Evolutionary conservation across 1,284 basidiomycete species (phyloP).

Genomic region (Thelephora terrestris): DNA sequence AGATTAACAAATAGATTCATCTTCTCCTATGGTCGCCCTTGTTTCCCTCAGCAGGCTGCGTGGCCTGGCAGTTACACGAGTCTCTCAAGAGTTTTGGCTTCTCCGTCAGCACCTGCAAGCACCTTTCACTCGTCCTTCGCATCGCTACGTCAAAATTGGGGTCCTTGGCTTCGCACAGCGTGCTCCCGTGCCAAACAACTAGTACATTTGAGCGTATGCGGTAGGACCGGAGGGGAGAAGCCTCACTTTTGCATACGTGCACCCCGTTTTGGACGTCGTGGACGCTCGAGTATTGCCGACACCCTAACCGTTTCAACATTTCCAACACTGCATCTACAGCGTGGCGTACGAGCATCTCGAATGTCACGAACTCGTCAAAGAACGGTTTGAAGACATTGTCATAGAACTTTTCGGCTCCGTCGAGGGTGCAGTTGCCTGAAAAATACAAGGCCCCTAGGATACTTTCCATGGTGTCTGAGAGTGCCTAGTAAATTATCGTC

Average conservation of each 20-base stretch:
- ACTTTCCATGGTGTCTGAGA: conserved; percentile 72
- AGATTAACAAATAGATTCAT: too few species aligned
- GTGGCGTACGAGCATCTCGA: conserved; percentile 61
- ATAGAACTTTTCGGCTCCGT: conserved; percentile 54
- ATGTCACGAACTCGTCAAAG: conserved; percentile 58
- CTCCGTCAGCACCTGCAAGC: conserved; percentile 1
- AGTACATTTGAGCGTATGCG: neutral
- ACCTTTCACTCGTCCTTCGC: neutral
- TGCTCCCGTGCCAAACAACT: neutral
- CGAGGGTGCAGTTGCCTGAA: conserved; percentile 55
- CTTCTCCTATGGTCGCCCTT: too few species aligned
- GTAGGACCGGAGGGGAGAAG: too few species aligned
- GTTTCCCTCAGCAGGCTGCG: neutral
- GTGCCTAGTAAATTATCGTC: conserved; percentile 30
- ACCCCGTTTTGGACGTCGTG: conserved; percentile 23
- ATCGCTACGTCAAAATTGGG: neutral
- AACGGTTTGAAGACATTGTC: conserved; percentile 60
- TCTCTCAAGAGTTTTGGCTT: neutral
- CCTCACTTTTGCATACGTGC: neutral
- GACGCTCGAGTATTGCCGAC: conserved; percentile 47
- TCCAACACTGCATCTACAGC: conserved; percentile 68
- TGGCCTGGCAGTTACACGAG: neutral
- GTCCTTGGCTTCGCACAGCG: neutral
- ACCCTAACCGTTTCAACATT: conserved; percentile 56
- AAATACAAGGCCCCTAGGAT: conserved; percentile 66